Conservation (phyloP, 257 asterid genomes). For the Ilex aquifolium region DNA sequence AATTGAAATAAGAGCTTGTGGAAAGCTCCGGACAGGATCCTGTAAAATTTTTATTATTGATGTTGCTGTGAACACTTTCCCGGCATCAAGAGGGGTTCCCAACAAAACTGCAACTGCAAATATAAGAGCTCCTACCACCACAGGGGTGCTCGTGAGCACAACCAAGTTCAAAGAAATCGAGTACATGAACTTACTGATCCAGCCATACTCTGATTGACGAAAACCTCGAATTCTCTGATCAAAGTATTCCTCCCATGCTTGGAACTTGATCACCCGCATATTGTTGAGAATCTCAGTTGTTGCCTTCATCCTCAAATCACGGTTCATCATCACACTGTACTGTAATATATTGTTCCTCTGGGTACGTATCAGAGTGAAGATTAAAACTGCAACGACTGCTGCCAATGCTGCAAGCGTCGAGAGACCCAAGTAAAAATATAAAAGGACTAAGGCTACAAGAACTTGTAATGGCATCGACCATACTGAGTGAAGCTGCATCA, state of each 20-base stretch:
- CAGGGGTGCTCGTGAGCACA: conserved; percentile 45
- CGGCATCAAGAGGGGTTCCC: conserved; percentile 34
- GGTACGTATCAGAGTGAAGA: conserved; percentile 23
- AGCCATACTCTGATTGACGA: conserved; percentile 36
- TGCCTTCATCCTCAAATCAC: conserved; percentile 61
- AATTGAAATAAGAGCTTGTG: conserved; percentile 48
- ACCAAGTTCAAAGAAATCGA: conserved; percentile 27
- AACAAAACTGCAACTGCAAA: conserved; percentile 37
- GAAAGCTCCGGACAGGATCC: conserved; percentile 58
- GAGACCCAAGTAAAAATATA: conserved; percentile 43
- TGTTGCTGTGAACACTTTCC: conserved; percentile 54
- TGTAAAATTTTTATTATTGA: conserved; percentile 57
- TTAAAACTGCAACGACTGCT: conserved; percentile 24
- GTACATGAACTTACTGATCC: conserved; percentile 55
- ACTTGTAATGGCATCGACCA: conserved; percentile 72
- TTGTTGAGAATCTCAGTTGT: conserved; percentile 51
- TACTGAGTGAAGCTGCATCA: conserved; percentile 44
- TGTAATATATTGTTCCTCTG: conserved; percentile 34
- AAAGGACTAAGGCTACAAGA: conserved; percentile 39
- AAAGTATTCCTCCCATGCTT: conserved; percentile 81
- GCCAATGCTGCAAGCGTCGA: conserved; percentile 33
- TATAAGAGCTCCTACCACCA: conserved; percentile 36
- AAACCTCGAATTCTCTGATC: conserved; percentile 29
- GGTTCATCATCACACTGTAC: conserved; percentile 39
- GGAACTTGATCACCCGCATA: conserved; percentile 69